These are phyloP conservation scores for Desmodesmus armatus DNA, from an alignment of 139 green algal species.

Conservation along the genomic window DNA sequence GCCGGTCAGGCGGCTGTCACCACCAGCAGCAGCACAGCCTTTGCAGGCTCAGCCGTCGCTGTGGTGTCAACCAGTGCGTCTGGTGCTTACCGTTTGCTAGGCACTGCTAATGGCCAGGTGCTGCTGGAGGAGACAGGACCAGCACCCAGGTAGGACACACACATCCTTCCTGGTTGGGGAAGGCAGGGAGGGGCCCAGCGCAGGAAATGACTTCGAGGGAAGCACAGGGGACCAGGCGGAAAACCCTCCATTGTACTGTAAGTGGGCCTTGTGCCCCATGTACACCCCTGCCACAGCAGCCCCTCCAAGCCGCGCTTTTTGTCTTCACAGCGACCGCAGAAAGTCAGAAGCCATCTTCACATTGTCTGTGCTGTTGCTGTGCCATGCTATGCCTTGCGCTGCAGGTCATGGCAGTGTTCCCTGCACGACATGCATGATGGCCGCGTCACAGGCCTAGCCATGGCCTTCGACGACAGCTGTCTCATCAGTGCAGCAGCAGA, in stretches of 20 bases:
- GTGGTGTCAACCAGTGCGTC: slow-evolving; percentile 29
- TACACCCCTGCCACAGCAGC: no score
- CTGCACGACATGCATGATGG: slow-evolving; percentile 72
- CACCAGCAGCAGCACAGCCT: slow-evolving; percentile 1
- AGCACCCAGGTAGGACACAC: no score
- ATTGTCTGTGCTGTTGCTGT: no score
- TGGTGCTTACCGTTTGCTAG: background rate
- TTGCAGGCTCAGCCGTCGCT: background rate
- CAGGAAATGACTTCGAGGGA: no score
- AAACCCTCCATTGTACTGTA: no score
- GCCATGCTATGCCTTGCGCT: no score
- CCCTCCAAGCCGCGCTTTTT: no score
- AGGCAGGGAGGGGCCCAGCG: background rate
- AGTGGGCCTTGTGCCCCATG: no score
- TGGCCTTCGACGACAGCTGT: slow-evolving; percentile 76
- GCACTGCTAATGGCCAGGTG: slow-evolving; percentile 12
- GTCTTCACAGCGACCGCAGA: no score
- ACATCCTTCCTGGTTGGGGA: background rate
- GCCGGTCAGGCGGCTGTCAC: background rate
- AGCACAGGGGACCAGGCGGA: no score
- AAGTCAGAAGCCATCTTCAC: no score
- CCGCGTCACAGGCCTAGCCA: slow-evolving; percentile 52
- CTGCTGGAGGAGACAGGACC: background rate
- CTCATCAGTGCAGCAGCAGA: slow-evolving; percentile 67
- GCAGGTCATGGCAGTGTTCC: slow-evolving; percentile 56